Evolutionary conservation across 306 rosid species (phyloP).

Genomic region (Senna siamea): DNA sequence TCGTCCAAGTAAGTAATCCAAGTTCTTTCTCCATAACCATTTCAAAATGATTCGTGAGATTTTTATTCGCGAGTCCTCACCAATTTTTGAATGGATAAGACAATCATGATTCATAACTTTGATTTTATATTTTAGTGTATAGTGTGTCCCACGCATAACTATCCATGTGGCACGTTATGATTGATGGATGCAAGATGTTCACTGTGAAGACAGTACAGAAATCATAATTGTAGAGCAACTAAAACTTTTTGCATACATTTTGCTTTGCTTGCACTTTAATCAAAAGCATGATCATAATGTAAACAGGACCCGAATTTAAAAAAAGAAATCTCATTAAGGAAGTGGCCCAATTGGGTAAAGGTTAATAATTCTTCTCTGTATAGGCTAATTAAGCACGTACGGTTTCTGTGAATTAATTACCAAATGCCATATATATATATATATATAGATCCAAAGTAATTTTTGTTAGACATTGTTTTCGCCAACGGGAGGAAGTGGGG

Average conservation of each 20-base stretch:
- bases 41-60: background rate
- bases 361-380: background rate
- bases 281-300: constrained; percentile 27
- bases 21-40: background rate
- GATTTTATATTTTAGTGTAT: background rate
- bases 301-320: background rate
- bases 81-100: background rate
- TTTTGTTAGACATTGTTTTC: constrained; percentile 8
- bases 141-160: background rate
- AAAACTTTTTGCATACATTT: background rate
- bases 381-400: background rate
- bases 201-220: background rate
- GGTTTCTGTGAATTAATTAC: background rate
- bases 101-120: background rate
- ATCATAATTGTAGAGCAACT: too few species aligned
- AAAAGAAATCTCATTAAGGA: background rate
- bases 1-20: background rate
- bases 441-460: background rate
- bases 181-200: background rate
- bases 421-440: too few species aligned
- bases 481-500: constrained; percentile 4
- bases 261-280: constrained; percentile 35
- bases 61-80: background rate
- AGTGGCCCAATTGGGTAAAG: constrained; percentile 21
- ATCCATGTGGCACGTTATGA: constrained; percentile 25